These are phyloP conservation scores for Bassia scoparia DNA, from an alignment of 148 eudicot species.

Conservation along the genomic window DNA sequence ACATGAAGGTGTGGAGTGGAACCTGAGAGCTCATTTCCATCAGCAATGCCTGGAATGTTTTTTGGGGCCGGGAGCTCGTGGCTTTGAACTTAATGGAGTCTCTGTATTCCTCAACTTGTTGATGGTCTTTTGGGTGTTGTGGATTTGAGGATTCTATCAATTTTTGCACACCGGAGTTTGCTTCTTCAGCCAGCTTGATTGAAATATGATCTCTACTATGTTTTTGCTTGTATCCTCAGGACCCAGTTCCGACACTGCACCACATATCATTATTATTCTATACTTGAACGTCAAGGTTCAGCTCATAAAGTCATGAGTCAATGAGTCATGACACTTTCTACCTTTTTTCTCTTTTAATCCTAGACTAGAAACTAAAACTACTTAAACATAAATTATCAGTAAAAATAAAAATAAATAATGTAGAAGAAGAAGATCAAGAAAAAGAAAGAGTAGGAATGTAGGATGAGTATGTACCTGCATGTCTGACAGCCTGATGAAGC, in stretches of 20 bases:
- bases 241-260: constrained; percentile 77
- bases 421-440: not conserved
- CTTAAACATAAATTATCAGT: no score
- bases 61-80: constrained; percentile 50
- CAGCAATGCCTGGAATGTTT: constrained; percentile 77
- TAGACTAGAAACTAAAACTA: not conserved
- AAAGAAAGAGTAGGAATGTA: not conserved
- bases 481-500: constrained; percentile 81
- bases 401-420: no score
- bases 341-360: not conserved
- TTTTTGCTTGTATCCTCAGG: constrained; percentile 94
- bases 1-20: constrained; percentile 68
- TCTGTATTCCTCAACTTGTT: constrained; percentile 72
- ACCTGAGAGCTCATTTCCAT: constrained; percentile 92
- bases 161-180: constrained; percentile 79
- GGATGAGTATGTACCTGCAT: constrained; percentile 60
- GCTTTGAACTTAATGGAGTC: constrained; percentile 72
- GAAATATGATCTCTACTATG: constrained; percentile 98
- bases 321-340: constrained; percentile 6
- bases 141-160: constrained; percentile 81
- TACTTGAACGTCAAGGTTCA: constrained; percentile 27
- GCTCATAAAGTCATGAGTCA: not conserved
- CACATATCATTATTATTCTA: constrained; percentile 19
- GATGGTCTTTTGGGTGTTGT: constrained; percentile 71
- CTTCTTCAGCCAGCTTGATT: constrained; percentile 92